phyloP scores from a whole-genome alignment of 768 basidiomycete species.

The Xerocomellus dryophilus region DNA sequence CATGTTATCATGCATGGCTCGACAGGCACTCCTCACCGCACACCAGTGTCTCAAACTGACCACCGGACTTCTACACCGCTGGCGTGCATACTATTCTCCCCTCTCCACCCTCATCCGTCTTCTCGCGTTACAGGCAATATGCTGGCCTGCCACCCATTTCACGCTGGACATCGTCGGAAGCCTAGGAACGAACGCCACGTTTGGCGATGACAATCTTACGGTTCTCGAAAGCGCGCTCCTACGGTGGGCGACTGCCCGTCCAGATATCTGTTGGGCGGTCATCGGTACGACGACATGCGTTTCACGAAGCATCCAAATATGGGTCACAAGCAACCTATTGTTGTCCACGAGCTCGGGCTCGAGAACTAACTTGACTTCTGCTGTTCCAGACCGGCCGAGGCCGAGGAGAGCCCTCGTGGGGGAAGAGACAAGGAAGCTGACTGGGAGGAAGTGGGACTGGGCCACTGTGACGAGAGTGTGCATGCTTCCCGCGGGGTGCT shows the following conservation, averaged over 20 bases:
- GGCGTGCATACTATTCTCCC: slow-evolving; percentile 88
- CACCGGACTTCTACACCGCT: slow-evolving; percentile 84
- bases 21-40: slow-evolving; percentile 77
- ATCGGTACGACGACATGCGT: slow-evolving; percentile 87
- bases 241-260: slow-evolving; percentile 53
- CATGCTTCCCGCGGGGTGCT: slow-evolving; percentile 65
- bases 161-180: slow-evolving; percentile 71
- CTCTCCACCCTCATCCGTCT: slow-evolving; percentile 87
- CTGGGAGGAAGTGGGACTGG: slow-evolving; percentile 80
- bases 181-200: slow-evolving; percentile 20
- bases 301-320: slow-evolving; percentile 83
- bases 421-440: slow-evolving; percentile 26
- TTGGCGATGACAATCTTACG: slow-evolving; percentile 2
- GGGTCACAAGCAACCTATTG: slow-evolving; percentile 89
- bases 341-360: slow-evolving; percentile 7
- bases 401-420: slow-evolving; percentile 12
- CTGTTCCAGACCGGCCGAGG: slow-evolving; percentile 23
- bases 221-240: slow-evolving; percentile 29
- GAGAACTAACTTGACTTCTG: slow-evolving; percentile 1
- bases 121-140: slow-evolving; percentile 90
- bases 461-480: slow-evolving; percentile 64
- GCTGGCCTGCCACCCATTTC: slow-evolving; percentile 91
- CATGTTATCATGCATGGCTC: background rate
- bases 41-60: slow-evolving; percentile 87
- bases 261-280: slow-evolving; percentile 85